These are phyloP conservation scores for Poronia punctata DNA, from an alignment of 495 filamentous ascomycete genomes.

Conservation along the genomic window DNA sequence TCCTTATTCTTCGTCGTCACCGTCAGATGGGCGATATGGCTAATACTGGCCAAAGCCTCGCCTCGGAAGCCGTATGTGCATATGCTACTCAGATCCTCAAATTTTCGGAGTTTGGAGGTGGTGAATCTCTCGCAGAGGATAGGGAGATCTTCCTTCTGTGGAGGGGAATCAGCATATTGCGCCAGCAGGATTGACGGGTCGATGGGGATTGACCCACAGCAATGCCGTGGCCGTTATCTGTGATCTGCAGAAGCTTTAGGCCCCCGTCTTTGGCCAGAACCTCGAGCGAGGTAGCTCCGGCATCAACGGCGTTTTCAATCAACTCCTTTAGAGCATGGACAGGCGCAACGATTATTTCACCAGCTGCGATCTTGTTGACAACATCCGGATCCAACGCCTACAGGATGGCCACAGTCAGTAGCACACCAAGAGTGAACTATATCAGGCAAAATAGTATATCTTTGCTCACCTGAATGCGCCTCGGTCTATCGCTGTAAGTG, in stretches of 20 bases:
- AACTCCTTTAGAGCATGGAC: constrained; percentile 96
- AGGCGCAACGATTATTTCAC: constrained; percentile 96
- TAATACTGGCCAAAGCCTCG: constrained; percentile 96
- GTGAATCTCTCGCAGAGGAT: constrained; percentile 97
- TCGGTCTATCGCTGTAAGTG: constrained; percentile 51
- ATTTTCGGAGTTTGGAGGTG: constrained; percentile 90
- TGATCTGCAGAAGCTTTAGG: constrained; percentile 94
- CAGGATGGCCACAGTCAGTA: constrained; percentile 9
- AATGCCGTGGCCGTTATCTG: constrained; percentile 96
- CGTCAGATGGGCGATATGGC: constrained; percentile 92
- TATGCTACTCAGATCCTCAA: constrained; percentile 89
- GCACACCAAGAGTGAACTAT: neutral
- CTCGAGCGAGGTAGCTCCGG: constrained; percentile 85
- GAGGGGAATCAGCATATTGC: constrained; percentile 13
- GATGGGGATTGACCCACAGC: constrained; percentile 57
- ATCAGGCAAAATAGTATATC: constrained; percentile 15
- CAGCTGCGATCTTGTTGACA: constrained; percentile 98
- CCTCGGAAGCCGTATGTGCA: constrained; percentile 96
- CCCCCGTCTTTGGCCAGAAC: constrained; percentile 93
- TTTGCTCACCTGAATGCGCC: constrained; percentile 60
- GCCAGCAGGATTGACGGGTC: neutral
- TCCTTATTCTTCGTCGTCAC: constrained; percentile 91
- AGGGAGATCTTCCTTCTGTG: constrained; percentile 80
- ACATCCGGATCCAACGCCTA: constrained; percentile 91
- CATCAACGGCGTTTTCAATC: constrained; percentile 96